Percentiles rank a stretch among this genome's conserved stretches.
Conservation (phyloP, 805 yeast genomes). For the Yarrowia sp. region DNA sequence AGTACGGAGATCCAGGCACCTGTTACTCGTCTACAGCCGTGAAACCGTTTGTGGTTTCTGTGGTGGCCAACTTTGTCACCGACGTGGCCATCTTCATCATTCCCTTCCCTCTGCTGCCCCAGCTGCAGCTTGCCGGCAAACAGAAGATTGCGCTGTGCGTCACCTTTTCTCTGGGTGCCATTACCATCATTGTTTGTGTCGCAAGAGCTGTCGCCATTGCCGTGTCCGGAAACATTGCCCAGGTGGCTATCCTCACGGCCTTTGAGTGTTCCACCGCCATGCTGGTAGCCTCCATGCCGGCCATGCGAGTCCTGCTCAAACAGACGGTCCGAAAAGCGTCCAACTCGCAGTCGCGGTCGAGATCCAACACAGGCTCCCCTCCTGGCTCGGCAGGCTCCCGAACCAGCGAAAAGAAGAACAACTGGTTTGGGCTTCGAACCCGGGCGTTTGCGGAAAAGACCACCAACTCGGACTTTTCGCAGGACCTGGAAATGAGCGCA, state of each 20-base stretch:
- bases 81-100: conserved; percentile 31
- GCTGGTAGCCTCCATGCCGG: conserved; percentile 33
- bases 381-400: conserved; percentile 21
- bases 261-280: conserved; percentile 32
- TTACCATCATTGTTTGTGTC: conserved; percentile 32
- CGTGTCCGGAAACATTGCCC: conserved; percentile 29
- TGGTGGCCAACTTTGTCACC: conserved; percentile 30
- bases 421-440: conserved; percentile 18
- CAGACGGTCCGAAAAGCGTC: conserved; percentile 12
- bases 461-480: not conserved
- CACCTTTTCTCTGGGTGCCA: conserved; percentile 33
- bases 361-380: conserved; percentile 5
- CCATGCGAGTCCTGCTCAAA: conserved; percentile 30
- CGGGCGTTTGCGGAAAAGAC: conserved; percentile 14
- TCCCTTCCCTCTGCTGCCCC: conserved; percentile 33
- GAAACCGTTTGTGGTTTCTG: conserved; percentile 31
- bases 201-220: conserved; percentile 31
- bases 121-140: conserved; percentile 28
- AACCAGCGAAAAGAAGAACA: conserved; percentile 10
- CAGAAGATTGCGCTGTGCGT: conserved; percentile 31
- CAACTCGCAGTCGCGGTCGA: conserved; percentile 13
- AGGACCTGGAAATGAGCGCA: conserved; percentile 15
- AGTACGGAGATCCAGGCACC: not conserved
- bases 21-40: conserved; percentile 34
- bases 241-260: conserved; percentile 32